Conservation (phyloP, 139 green algal species). For the Auxenochlorella protothecoides region DNA sequence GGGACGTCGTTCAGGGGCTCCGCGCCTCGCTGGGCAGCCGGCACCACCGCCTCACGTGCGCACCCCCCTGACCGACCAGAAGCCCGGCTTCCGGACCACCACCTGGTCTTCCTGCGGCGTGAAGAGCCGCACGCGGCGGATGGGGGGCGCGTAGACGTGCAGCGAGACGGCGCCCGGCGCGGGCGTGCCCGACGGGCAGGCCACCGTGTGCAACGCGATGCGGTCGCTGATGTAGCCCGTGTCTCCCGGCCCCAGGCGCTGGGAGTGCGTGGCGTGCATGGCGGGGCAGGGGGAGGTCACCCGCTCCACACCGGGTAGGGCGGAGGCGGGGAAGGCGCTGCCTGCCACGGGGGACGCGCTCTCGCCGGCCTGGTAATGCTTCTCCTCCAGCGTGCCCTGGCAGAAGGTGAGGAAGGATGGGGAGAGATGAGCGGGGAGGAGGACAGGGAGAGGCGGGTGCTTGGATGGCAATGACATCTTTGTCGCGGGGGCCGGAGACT, state of each 20-base stretch:
- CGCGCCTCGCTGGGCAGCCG: not conserved
- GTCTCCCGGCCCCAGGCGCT: slow-evolving; percentile 2
- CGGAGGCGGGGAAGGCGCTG: too few relatives aligned
- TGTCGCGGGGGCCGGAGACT: too few relatives aligned
- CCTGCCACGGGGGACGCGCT: too few relatives aligned
- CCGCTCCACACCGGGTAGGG: not conserved
- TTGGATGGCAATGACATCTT: too few relatives aligned
- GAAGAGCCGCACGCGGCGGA: slow-evolving; percentile 28
- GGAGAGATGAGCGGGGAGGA: not conserved
- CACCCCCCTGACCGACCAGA: slow-evolving; percentile 5
- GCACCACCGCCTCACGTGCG: not conserved
- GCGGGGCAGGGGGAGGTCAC: slow-evolving; percentile 3
- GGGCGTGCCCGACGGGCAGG: slow-evolving; percentile 1
- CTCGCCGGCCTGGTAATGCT: too few relatives aligned
- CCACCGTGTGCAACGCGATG: slow-evolving; percentile 26
- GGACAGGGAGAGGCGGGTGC: too few relatives aligned
- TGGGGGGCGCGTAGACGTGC: slow-evolving; percentile 32
- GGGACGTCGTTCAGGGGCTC: not conserved
- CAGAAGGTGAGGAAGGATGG: too few relatives aligned
- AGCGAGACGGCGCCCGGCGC: slow-evolving; percentile 23
- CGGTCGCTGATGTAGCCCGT: slow-evolving; percentile 33
- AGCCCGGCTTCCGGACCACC: slow-evolving; percentile 17
- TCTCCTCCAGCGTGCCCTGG: too few relatives aligned
- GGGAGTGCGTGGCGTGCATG: not conserved
- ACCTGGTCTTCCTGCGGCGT: slow-evolving; percentile 13